These are phyloP conservation scores for Ophidiomyces ophidiicola DNA, from an alignment of 2,329 filamentous ascomycete species.

Conservation along the genomic window DNA sequence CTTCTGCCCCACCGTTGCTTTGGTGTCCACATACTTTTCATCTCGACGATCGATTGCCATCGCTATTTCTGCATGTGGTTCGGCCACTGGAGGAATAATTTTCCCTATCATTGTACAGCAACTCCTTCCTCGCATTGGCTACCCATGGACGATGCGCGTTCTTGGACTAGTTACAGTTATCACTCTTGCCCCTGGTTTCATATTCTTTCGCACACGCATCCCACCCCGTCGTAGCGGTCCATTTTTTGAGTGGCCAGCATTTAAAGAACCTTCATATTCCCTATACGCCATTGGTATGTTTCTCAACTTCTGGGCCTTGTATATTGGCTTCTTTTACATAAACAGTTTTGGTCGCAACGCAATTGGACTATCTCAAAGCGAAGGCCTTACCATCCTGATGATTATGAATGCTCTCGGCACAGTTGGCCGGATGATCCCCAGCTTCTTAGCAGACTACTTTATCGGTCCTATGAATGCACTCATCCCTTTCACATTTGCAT, in stretches of 20 bases:
- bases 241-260: constrained; percentile 41
- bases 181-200: constrained; percentile 29
- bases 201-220: constrained; percentile 40
- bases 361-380: constrained; percentile 31
- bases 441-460: constrained; percentile 45
- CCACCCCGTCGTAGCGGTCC: constrained; percentile 40
- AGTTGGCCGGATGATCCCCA: constrained; percentile 47
- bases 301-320: constrained; percentile 41
- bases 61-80: constrained; percentile 48
- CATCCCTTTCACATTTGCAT: constrained; percentile 38
- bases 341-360: constrained; percentile 31
- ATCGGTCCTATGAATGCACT: constrained; percentile 51
- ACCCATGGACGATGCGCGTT: constrained; percentile 52
- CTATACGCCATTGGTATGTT: constrained; percentile 34
- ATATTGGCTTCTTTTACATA: constrained; percentile 42
- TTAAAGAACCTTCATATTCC: constrained; percentile 40
- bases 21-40: constrained; percentile 50
- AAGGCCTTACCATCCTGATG: constrained; percentile 49
- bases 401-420: constrained; percentile 53
- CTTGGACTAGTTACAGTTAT: constrained; percentile 49
- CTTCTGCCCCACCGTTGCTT: constrained; percentile 43
- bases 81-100: constrained; percentile 49
- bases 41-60: constrained; percentile 49
- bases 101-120: constrained; percentile 49
- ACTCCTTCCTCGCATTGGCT: constrained; percentile 48